Evolutionary conservation across 2,329 filamentous ascomycete genomes (phyloP).

Genomic region (Xylaria multiplex): DNA sequence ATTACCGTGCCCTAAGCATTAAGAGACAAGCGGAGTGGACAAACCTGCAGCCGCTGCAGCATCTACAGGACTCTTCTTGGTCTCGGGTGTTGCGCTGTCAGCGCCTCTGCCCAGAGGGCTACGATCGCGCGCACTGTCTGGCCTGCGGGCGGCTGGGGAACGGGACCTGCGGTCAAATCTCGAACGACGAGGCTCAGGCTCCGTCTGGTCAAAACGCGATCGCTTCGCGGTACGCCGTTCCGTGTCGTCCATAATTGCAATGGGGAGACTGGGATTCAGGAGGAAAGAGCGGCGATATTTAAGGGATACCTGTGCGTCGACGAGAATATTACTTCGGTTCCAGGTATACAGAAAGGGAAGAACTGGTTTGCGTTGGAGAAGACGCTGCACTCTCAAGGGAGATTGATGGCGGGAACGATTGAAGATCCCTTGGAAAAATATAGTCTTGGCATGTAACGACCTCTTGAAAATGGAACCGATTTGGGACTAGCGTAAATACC

Average conservation of each 20-base stretch:
- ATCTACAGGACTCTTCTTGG: slow-evolving; percentile 66
- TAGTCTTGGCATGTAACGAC: slow-evolving; percentile 29
- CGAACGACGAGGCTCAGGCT: slow-evolving; percentile 80
- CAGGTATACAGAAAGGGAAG: slow-evolving; percentile 3
- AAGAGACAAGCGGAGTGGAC: slow-evolving; percentile 40
- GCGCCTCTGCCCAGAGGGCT: slow-evolving; percentile 72
- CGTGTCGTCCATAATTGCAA: slow-evolving; percentile 74
- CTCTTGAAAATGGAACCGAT: slow-evolving; percentile 8
- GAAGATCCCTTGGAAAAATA: slow-evolving; percentile 36
- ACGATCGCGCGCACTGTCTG: slow-evolving; percentile 78
- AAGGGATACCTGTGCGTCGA: not conserved
- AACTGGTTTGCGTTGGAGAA: slow-evolving; percentile 32
- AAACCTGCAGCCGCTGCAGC: slow-evolving; percentile 82
- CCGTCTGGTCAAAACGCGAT: slow-evolving; percentile 93
- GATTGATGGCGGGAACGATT: slow-evolving; percentile 28
- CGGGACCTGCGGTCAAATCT: slow-evolving; percentile 93
- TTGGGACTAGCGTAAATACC: slow-evolving; percentile 22
- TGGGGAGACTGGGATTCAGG: not conserved
- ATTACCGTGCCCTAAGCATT: slow-evolving; percentile 5
- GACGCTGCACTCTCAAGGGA: slow-evolving; percentile 19
- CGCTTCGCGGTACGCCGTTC: slow-evolving; percentile 80
- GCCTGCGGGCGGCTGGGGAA: slow-evolving; percentile 75
- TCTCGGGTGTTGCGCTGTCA: slow-evolving; percentile 49
- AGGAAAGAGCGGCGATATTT: not conserved
- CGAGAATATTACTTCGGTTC: not conserved